Evolutionary conservation across 2,329 filamentous ascomycete genomes (phyloP), one percentile per base, ranked within the genome.

Genomic region (Cladosporium sp.): DNA sequence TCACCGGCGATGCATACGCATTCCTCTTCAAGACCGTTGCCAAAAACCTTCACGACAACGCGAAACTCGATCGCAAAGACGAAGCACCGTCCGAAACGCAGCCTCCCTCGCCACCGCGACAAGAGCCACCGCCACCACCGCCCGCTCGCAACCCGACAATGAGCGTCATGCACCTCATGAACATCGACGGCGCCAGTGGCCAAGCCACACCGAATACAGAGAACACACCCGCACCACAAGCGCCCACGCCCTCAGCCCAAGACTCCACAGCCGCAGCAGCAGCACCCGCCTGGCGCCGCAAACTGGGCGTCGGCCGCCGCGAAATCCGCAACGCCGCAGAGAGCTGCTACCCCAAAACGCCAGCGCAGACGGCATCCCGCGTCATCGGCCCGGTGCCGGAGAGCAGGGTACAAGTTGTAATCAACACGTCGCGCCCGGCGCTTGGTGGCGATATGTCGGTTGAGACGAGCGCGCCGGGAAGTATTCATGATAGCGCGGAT

Each of bases 1-100:
- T 97, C n/a, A 87, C 96, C 57, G 87, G 85, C 18, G 93, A 99
- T 68, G 84, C 88, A 43, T 99, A 96, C 68, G 86, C 88, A 1
- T 78, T 83, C 43, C 74, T 95, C 13, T 93, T 89, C 64, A 76
- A 79, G 15, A 80, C 85, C 24, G 72, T 90, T 43, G 82, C 82
- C 2, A 79, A 79, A 37, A 75, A 74, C 3, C 70, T 89, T n/a
- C 70, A 77, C 40, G 71, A 78, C 18, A 68, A 74, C 17, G 59
- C 59, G 53, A 61, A 53, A 50, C 43, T 54, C 18, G 43, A 53
- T 3, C 61, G 63, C 51, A 53, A 54, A 30, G 61, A 66, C 53
- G 59, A 62, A 43, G 59, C 60, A 40, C 58, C 58, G 18, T 56
- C 41, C 13, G 52, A 51, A 7, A 53, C 56, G 37, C 50, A 54